Evolutionary conservation across 192 early-diverging fungal species (phyloP).

Genomic region (Obelidium mucronatum): DNA sequence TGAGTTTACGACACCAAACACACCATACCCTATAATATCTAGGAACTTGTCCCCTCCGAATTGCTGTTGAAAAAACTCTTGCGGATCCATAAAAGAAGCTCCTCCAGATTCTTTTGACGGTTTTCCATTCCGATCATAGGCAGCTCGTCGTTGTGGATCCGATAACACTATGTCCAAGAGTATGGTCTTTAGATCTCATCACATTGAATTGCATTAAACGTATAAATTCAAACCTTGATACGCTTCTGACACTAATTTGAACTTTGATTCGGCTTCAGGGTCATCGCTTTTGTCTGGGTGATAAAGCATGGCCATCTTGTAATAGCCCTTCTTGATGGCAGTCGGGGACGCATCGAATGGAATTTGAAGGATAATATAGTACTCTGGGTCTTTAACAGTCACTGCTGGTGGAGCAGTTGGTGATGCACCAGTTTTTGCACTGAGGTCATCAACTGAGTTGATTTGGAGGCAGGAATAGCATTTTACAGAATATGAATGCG

Average conservation of each 20-base stretch:
- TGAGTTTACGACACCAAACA: background rate
- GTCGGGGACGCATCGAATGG: constrained; percentile 73
- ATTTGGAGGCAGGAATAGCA: no score
- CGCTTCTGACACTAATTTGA: constrained; percentile 96
- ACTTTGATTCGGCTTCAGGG: constrained; percentile 79
- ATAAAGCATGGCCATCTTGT: constrained; percentile 77
- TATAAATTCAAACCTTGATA: constrained; percentile 73
- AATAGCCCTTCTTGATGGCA: constrained; percentile 95
- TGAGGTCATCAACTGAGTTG: no score
- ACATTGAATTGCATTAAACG: no score
- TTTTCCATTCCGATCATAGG: constrained; percentile 88
- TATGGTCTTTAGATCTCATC: background rate
- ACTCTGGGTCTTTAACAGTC: constrained; percentile 39
- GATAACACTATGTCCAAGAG: constrained; percentile 68
- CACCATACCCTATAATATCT: constrained; percentile 83
- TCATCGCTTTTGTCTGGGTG: constrained; percentile 93
- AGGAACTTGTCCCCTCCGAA: constrained; percentile 98
- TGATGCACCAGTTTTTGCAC: no score
- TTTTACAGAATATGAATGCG: no score
- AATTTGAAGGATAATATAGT: constrained; percentile 91
- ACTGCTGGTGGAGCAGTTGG: no score
- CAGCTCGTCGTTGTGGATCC: constrained; percentile 84
- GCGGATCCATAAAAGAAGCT: constrained; percentile 76
- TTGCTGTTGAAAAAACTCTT: constrained; percentile 93
- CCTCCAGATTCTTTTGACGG: constrained; percentile 59